Conservation (phyloP, 1,284 basidiomycete genomes). For the Leccinum insolens region DNA sequence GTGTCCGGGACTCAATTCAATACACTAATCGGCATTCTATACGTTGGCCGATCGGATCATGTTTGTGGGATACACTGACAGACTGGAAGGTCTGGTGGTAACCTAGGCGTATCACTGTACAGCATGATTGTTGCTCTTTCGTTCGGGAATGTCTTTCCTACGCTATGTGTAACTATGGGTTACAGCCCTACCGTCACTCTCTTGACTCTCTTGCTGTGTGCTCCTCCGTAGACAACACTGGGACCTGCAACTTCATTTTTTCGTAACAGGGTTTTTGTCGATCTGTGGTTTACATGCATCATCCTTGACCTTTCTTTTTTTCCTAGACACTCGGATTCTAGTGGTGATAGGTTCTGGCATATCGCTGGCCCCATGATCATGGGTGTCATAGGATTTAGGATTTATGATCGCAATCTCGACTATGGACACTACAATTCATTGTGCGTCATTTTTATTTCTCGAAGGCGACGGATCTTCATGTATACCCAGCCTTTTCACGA, state of each 20-base stretch:
- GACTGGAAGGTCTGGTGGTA: conserved; percentile 60
- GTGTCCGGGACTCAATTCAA: conserved; percentile 61
- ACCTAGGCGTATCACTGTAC: conserved; percentile 47
- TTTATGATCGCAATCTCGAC: conserved; percentile 54
- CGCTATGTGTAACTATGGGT: conserved; percentile 55
- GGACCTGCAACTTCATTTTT: conserved; percentile 41
- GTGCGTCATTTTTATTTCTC: conserved; percentile 26
- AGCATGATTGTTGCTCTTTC: conserved; percentile 50
- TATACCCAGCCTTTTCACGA: conserved; percentile 47
- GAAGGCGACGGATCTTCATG: neutral
- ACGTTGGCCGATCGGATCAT: conserved; percentile 50
- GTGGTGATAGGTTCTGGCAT: conserved; percentile 53
- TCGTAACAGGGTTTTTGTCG: conserved; percentile 37
- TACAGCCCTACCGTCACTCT: conserved; percentile 54
- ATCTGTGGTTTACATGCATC: neutral
- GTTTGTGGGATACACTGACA: conserved; percentile 42
- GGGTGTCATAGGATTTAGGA: conserved; percentile 51
- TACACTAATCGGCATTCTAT: conserved; percentile 73
- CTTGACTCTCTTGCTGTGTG: conserved; percentile 46
- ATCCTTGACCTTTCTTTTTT: neutral
- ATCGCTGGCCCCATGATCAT: conserved; percentile 45
- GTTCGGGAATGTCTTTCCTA: conserved; percentile 65
- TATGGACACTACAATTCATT: conserved; percentile 50
- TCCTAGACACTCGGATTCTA: conserved; percentile 55
- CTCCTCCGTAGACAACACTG: conserved; percentile 59